phyloP scores from a whole-genome alignment of 495 filamentous ascomycete species.

The Articulospora tetracladia region DNA sequence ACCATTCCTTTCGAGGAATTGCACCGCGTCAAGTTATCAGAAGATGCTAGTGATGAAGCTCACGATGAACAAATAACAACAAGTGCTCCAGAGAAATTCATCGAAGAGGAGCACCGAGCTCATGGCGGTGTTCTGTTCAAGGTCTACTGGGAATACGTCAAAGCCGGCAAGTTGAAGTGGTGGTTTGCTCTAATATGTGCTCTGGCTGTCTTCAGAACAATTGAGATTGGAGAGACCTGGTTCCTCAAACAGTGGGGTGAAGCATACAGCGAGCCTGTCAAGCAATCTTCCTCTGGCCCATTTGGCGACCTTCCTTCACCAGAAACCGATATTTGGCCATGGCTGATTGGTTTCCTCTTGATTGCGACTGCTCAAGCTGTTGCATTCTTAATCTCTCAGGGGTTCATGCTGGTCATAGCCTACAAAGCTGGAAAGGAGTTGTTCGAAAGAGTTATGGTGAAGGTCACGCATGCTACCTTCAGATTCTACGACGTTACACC shows the following conservation, averaged over 20 bases:
- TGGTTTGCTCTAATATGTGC: slow-evolving; percentile 60
- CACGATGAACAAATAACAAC: slow-evolving; percentile 47
- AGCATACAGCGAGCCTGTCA: slow-evolving; percentile 44
- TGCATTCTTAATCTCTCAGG: slow-evolving; percentile 47
- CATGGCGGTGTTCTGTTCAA: slow-evolving; percentile 69
- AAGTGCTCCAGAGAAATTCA: slow-evolving; percentile 67
- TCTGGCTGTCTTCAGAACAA: slow-evolving; percentile 55
- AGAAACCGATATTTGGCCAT: slow-evolving; percentile 62
- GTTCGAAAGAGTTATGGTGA: slow-evolving; percentile 63
- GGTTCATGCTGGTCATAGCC: slow-evolving; percentile 63
- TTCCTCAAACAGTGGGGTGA: slow-evolving; percentile 86
- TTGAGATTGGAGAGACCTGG: slow-evolving; percentile 63
- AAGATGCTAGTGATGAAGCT: slow-evolving; percentile 29
- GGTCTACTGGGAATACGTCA: slow-evolving; percentile 82
- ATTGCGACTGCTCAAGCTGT: slow-evolving; percentile 57
- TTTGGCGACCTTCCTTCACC: slow-evolving; percentile 62
- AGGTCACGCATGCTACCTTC: slow-evolving; percentile 74
- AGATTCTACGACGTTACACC: slow-evolving; percentile 86
- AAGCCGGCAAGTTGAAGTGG: slow-evolving; percentile 67
- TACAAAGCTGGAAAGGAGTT: slow-evolving; percentile 71
- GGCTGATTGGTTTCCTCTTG: slow-evolving; percentile 63
- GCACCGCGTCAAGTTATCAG: slow-evolving; percentile 24
- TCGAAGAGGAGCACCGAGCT: slow-evolving; percentile 74
- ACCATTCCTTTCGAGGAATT: slow-evolving; percentile 18
- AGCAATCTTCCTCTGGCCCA: slow-evolving; percentile 27